Evolutionary conservation across 2,329 filamentous ascomycete genomes (phyloP).

Genomic region (Epicoccum sorghinum): DNA sequence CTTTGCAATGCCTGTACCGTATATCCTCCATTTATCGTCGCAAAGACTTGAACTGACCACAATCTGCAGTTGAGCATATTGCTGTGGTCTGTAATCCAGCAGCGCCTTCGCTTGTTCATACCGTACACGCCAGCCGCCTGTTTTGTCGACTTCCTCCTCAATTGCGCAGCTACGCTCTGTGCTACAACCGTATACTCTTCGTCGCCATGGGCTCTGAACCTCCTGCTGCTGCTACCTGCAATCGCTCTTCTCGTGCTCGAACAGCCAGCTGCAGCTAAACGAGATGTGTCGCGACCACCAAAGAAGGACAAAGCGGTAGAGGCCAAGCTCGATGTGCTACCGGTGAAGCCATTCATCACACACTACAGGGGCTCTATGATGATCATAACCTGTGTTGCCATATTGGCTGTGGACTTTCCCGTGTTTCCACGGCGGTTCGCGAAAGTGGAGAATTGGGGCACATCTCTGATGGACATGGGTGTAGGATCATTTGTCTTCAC

Average conservation of each 20-base stretch:
- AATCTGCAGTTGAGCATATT: conserved; percentile 72
- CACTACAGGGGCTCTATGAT: conserved; percentile 92
- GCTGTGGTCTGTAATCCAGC: conserved; percentile 88
- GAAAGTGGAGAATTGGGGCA: conserved; percentile 99
- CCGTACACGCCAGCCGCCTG: conserved; percentile 72
- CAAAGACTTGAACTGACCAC: conserved; percentile 33
- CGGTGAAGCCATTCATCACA: conserved; percentile 90
- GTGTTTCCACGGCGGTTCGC: conserved; percentile 93
- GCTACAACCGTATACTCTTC: conserved; percentile 85
- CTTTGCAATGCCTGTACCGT: conserved; percentile 77
- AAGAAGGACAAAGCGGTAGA: conserved; percentile 26
- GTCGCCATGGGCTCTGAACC: conserved; percentile 73
- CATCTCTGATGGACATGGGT: conserved; percentile 97
- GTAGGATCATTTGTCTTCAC: conserved; percentile 98
- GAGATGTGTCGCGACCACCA: conserved; percentile 27
- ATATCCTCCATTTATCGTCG: conserved; percentile 24
- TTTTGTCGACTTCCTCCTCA: conserved; percentile 84
- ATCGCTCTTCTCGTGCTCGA: conserved; percentile 63
- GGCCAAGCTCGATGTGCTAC: conserved; percentile 60
- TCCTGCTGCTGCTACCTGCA: conserved; percentile 75
- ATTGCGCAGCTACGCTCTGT: conserved; percentile 80
- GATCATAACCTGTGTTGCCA: conserved; percentile 85
- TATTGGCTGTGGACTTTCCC: conserved; percentile 94
- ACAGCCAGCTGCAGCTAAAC: conserved; percentile 23
- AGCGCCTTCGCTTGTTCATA: conserved; percentile 81